Base-by-base conservation (phyloP, 2,329 filamentous ascomycete genomes). In the Colletotrichum orchidophilum region DNA sequence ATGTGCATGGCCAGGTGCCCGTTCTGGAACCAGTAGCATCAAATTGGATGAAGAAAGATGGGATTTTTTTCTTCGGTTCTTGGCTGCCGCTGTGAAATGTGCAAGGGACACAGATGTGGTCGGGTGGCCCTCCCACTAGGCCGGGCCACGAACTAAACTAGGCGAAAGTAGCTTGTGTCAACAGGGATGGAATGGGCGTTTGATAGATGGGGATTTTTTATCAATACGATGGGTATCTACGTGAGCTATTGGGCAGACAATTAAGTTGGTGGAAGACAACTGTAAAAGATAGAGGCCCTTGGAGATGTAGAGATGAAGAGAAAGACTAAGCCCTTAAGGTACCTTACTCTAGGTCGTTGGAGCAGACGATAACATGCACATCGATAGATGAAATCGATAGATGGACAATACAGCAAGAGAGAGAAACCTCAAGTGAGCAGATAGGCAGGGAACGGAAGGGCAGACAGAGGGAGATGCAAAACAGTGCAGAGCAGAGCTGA, bases 1-100 rank as follows among this genome's bases (percentile, higher is more conserved):
- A 70, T 72, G 54, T 70, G 60, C 66, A 72, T 65, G 66, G 49
- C 66, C 29, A 57, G 57, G 70, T 64, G 54, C 70, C 70, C 57
- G 35, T 70, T 70, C 68, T 68, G 68, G 68, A 71, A 68, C 64
- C 46, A 58, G 60, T 21, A 68, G 58, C 53, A 71, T 53, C 52
- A 71, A 71, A 71, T 71, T 71, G 68, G 68, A 71, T 71, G 64
- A 71, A 71, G 68, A 71, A 71, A 68, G 58, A 68, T 68, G 64
- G 68, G 58, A 71, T 53, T 71, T 71, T 70, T 67, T 68, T 71
- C 64, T 63, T 71, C 64, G 64, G 53, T 68, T 68, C 68, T 71
- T 71, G 68, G 64, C 68, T 63, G 68, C 68, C 58, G 64, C 57
- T 53, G 58, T 35, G 26, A 63, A 57, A 63, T 59, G 68, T 49